Base-by-base conservation (phyloP, 768 basidiomycete species). In the Sistotremastrum suecicum region DNA sequence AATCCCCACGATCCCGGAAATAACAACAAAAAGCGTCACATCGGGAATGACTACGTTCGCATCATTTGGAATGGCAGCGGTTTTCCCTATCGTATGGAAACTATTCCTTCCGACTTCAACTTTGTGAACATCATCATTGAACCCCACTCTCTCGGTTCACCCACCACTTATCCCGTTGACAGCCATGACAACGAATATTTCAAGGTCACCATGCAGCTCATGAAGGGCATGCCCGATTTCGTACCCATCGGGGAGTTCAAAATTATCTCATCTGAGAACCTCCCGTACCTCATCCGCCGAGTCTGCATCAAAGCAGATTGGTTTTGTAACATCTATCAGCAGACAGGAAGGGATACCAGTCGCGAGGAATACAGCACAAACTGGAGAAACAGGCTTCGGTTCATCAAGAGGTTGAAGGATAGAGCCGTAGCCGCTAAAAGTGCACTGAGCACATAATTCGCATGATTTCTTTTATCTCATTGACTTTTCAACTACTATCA, bases 11-110 rank as follows among this genome's bases (percentile, higher is more conserved):
- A 90, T 60, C 76, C 76, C 1, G 71, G 75, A 42, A 79, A 74
- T 53, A 80, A 75, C 51, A 72, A 79, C 68, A 99, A 99, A 69
- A 98, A 98, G 61, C 71, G 83, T 35, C 88, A 95, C 59, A 90
- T 99, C 45, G 95, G 95, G 34, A 99, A 99, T 62, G 94, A 97
- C 65, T 88, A 76, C 48, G 86, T 97, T 54, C 82, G 90, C 47
- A 90, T 99, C 61, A 75, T 99, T 50, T 99, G 89, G 86, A 99
- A 99, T 64, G 94, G 98, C 58, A 89, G 89, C 7, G 92, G 92
- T n/a, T 54, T 63, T 29, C 76, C 81, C 3, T 98, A 95, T 63
- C 74, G 67, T 43, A 95, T 97, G 58, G 87, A 95, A 64, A 98
- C 92, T 5, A 72, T 99, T 46, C 66, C 74, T 28, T 94, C 94